These are phyloP conservation scores for Cucumis hystrix DNA, from an alignment of 306 rosid genomes.

Conservation along the genomic window DNA sequence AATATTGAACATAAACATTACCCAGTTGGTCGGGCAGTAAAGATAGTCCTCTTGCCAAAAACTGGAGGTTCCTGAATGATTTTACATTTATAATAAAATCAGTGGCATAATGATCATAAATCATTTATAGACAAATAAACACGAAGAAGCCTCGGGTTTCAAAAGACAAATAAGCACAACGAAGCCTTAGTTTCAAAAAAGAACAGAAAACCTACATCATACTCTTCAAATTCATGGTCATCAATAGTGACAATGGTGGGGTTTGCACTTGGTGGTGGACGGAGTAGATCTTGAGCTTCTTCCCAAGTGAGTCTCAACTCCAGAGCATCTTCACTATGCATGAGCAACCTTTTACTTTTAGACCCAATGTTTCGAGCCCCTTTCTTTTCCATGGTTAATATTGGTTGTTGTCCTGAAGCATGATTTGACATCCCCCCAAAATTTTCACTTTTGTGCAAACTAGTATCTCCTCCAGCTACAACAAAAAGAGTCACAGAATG, in stretches of 20 bases:
- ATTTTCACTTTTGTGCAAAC: conserved; percentile 36
- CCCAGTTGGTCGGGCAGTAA: conserved; percentile 57
- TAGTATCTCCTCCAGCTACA: conserved; percentile 29
- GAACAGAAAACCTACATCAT: conserved; percentile 50
- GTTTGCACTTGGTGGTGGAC: conserved; percentile 71
- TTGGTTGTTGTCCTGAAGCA: conserved; percentile 30
- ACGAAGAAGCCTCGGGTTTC: neutral
- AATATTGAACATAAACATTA: conserved; percentile 24
- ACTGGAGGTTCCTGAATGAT: conserved; percentile 81
- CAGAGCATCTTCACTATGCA: conserved; percentile 69
- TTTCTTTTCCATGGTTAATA: conserved; percentile 50
- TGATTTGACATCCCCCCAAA: conserved; percentile 28
- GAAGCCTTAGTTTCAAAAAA: neutral
- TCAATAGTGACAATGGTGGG: conserved; percentile 79
- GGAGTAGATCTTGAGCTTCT: conserved; percentile 97
- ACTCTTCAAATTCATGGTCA: conserved; percentile 87
- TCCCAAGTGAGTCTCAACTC: conserved; percentile 95
- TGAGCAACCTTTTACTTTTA: conserved; percentile 72
- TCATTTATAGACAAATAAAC: neutral
- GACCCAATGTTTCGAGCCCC: conserved; percentile 80
- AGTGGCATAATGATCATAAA: neutral
- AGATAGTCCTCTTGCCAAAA: conserved; percentile 83
- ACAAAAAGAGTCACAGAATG: conserved; percentile 20
- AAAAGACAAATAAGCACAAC: neutral
- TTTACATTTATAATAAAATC: conserved; percentile 14